A percentile compares a stretch with the other conserved stretches of the same genome.
Evolutionary conservation across 1,284 basidiomycete genomes (phyloP).

Genomic region (Naganishia cerealis): DNA sequence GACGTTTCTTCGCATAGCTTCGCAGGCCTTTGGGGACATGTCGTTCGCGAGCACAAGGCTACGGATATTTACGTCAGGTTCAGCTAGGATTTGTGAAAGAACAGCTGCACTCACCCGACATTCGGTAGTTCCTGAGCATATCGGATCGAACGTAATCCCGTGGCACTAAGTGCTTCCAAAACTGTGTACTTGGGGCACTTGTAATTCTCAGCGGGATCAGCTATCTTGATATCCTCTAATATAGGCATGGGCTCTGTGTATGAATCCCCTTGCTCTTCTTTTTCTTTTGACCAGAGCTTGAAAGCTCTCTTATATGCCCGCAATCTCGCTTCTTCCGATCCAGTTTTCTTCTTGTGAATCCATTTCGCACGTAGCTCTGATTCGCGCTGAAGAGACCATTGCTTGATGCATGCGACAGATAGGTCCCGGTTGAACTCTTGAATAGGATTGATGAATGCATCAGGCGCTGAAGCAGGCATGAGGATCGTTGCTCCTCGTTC

Average conservation of each 20-base stretch:
- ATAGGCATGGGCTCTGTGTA: not conserved
- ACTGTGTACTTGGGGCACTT: constrained; percentile 71
- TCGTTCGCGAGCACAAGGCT: constrained; percentile 94
- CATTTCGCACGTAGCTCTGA: constrained; percentile 39
- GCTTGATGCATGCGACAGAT: constrained; percentile 84
- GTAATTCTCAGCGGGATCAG: constrained; percentile 51
- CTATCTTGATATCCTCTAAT: constrained; percentile 23
- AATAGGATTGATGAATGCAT: constrained; percentile 90
- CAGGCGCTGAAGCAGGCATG: constrained; percentile 66
- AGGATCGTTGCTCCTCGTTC: constrained; percentile 83
- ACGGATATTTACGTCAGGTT: constrained; percentile 32
- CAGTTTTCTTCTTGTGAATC: constrained; percentile 38
- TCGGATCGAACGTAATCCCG: constrained; percentile 90
- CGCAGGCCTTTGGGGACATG: constrained; percentile 76
- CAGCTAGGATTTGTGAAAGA: not conserved
- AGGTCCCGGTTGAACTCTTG: constrained; percentile 98
- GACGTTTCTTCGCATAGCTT: constrained; percentile 84
- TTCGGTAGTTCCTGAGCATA: constrained; percentile 97
- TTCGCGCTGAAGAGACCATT: constrained; percentile 59
- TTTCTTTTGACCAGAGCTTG: constrained; percentile 22
- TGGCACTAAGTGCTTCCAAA: constrained; percentile 93
- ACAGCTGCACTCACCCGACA: constrained; percentile 64
- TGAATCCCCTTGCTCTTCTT: constrained; percentile 34
- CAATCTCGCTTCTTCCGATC: constrained; percentile 28
- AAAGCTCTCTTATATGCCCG: constrained; percentile 26